phyloP scores from a whole-genome alignment of 768 basidiomycete species.

The Termitomyces sp. region DNA sequence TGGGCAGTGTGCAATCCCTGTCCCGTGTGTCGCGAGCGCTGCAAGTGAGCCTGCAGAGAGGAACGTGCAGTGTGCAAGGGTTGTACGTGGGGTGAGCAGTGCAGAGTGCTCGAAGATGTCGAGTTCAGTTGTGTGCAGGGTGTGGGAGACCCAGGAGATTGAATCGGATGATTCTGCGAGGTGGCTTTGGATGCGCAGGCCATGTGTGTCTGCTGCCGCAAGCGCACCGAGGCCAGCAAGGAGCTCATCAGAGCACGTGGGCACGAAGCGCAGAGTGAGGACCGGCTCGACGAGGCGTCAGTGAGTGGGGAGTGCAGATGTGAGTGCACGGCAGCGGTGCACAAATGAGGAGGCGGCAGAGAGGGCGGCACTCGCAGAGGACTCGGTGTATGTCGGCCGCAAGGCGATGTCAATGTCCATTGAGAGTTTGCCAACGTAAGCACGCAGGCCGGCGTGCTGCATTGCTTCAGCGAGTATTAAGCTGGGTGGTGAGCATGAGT shows the following conservation, averaged over 20 bases:
- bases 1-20: constrained; percentile 82
- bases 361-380: constrained; percentile 45
- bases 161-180: constrained; percentile 77
- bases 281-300: constrained; percentile 69
- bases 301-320: constrained; percentile 35
- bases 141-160: constrained; percentile 62
- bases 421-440: constrained; percentile 85
- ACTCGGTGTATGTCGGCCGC: constrained; percentile 66
- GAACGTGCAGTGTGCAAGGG: constrained; percentile 91
- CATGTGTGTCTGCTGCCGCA: constrained; percentile 26
- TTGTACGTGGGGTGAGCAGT: constrained; percentile 57
- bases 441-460: constrained; percentile 66
- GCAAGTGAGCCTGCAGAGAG: constrained; percentile 47
- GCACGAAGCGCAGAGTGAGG: constrained; percentile 85
- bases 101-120: constrained; percentile 62
- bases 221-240: constrained; percentile 58
- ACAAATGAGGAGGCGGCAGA: constrained; percentile 54
- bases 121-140: constrained; percentile 62
- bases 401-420: constrained; percentile 84
- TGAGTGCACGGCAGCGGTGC: constrained; percentile 37
- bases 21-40: constrained; percentile 42
- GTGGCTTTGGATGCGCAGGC: constrained; percentile 73
- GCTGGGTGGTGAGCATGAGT: constrained; percentile 29
- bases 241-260: constrained; percentile 76
- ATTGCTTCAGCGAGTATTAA: constrained; percentile 75